Base-by-base conservation (phyloP, 768 basidiomycete species). In the Psilocybe sp. region DNA sequence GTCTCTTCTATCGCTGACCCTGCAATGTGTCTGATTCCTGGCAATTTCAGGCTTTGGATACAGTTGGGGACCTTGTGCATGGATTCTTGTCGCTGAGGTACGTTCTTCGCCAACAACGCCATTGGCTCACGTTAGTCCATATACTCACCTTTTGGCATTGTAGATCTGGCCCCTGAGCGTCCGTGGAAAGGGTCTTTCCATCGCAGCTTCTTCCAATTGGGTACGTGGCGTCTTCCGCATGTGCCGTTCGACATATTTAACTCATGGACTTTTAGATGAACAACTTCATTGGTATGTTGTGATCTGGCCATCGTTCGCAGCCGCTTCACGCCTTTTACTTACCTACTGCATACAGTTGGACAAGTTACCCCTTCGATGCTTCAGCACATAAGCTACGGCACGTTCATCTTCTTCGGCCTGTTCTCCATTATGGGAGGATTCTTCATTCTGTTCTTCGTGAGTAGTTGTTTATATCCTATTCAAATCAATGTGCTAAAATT, bases 191-290 rank as follows among this genome's bases (percentile, higher is more conserved):
- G 87, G 86, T 39, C 66, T 89, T 52, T 84, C 85, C 2, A 85
- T 91, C 55, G 82, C 84, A 3, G 81, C 85, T 4, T 88, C 85
- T 6, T 82, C 83, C 12, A 89, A 89, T 69, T 89, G 85, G 84
- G 81, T 80, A 61, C 28, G 71, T 66, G 9, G 38, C 12, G 3
- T 16, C 15, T 33, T 14, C 12, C n/a, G 9, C 19, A 34, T n/a
- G 34, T 23, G 7, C 1, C 5, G 16, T 50, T 13, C n/a, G 40
- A 16, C 32, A 4, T 14, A 13, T 5, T 33, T 39, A 6, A 46
- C 23, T 20, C 15, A 32, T 33, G 33, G 16, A 15, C 15, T 14
- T 34, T 44, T 59, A 83, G 83, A 86, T 87, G 85, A 86, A 87
- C 64, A 87, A 86, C 61, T 87, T 86, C 63, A 87, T 87, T 57